Base-by-base conservation (phyloP, 176 grass and related monocot species). In the Ananas comosus region DNA sequence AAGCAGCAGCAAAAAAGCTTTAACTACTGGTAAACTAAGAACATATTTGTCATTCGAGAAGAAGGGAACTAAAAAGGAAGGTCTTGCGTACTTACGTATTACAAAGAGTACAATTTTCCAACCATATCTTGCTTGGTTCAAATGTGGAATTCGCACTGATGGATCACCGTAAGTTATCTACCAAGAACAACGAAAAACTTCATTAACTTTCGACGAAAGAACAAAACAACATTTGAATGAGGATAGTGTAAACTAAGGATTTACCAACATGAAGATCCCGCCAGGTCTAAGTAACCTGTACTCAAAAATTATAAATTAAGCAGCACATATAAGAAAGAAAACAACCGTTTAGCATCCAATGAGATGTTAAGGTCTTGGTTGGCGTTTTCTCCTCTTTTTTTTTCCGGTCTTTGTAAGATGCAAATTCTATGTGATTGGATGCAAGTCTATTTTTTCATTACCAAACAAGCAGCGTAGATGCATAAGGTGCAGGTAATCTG, bases 131-230 rank as follows among this genome's bases (percentile, higher is more conserved):
- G 24, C 51, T 84, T 85, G 86, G 11, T 91, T 87, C 76, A 91
- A 67, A 87, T 76, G 68, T 65, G 75, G 81, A 54, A 91, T 22
- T 11, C 88, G 72, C 69, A 81, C 83, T 83, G 87, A 89, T 61
- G 86, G 92, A 72, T 78, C 81, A 85, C 92, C 88, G 80, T 96
- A 96, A 28, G 92, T 96, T 87, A 91, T 91, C 92, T 96, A 73
- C 64, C 23, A 85, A 53, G 53, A 56, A 76, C 51, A 78, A 53
- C 33, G 53, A 68, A 51, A 28, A 59, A 59, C 59, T 70, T 51
- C 69, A 78, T 65, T 57, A 22, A 71, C 72, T 51, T 24, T 28
- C 69, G 24, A 76, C 63, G 19, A 68, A 13, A 19, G n/a, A 50
- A 65, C 24, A 13, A 76, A 17, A n/a, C 14, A 33, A 28, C 52